phyloP scores from a whole-genome alignment of 352 stramenopile genomes.

The Phytophthora syringae region DNA sequence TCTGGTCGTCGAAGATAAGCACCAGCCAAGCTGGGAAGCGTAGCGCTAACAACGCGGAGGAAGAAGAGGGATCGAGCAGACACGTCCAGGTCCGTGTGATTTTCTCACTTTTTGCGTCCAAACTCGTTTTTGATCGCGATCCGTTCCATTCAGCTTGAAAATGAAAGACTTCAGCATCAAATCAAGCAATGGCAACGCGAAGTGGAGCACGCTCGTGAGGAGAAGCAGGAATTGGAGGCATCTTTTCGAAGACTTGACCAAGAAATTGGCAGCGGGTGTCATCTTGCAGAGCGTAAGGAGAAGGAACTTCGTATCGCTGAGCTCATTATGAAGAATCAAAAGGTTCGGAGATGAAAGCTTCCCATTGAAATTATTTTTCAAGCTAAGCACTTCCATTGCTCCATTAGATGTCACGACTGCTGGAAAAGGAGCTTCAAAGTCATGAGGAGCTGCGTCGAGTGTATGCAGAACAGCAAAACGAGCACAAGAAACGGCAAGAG shows the following conservation, averaged over 20 bases:
- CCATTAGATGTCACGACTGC: constrained; percentile 51
- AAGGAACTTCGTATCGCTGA: constrained; percentile 71
- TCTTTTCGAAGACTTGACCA: constrained; percentile 62
- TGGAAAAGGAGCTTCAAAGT: constrained; percentile 57
- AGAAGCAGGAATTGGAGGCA: constrained; percentile 50
- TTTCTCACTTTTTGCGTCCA: neutral
- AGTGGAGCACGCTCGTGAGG: constrained; percentile 42
- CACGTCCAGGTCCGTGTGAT: constrained; percentile 32
- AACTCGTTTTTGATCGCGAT: no score
- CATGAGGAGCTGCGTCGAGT: constrained; percentile 40
- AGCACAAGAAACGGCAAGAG: constrained; percentile 36
- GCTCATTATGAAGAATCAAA: constrained; percentile 65
- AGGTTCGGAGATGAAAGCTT: constrained; percentile 24
- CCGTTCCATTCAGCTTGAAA: constrained; percentile 21
- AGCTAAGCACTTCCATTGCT: neutral
- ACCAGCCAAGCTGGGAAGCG: constrained; percentile 8
- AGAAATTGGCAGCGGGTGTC: constrained; percentile 61
- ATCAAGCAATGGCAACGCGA: constrained; percentile 42
- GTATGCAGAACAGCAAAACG: constrained; percentile 38
- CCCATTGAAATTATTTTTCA: neutral
- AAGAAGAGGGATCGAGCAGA: constrained; percentile 16
- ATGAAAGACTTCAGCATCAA: constrained; percentile 34
- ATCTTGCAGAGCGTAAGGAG: constrained; percentile 62
- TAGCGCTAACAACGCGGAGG: constrained; percentile 39
- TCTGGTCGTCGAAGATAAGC: constrained; percentile 7